Percentiles rank a stretch among this genome's conserved stretches.
phyloP scores from a whole-genome alignment of 257 asterid genomes.

The Gynochthodes officinalis region DNA sequence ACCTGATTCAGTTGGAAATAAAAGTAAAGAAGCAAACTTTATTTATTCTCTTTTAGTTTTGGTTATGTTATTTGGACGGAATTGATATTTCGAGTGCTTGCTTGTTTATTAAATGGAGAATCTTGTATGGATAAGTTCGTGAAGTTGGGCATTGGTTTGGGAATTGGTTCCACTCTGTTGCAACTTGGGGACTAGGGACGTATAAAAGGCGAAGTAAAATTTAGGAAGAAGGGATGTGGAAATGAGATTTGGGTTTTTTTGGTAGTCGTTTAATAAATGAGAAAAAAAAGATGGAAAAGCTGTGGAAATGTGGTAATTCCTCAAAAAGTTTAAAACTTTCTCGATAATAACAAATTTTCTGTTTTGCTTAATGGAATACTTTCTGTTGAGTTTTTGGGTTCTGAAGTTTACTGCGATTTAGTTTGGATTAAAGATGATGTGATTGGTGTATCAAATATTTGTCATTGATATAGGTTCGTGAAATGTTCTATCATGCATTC shows the following conservation, averaged over 20 bases:
- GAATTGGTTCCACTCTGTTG: background rate
- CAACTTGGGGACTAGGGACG: background rate
- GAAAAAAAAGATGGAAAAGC: background rate
- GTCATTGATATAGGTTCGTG: slow-evolving; percentile 58
- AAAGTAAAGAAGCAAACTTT: background rate
- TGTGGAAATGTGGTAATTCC: background rate
- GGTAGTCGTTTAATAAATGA: background rate
- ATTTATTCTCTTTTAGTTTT: background rate
- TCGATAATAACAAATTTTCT: background rate
- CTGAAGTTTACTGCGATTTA: background rate
- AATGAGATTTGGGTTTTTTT: background rate
- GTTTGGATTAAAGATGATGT: background rate
- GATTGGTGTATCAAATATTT: slow-evolving; percentile 1
- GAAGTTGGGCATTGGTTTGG: background rate
- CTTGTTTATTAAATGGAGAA: background rate
- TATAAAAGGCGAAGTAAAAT: background rate
- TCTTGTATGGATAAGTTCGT: background rate
- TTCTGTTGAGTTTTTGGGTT: background rate
- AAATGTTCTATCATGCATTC: slow-evolving; percentile 95
- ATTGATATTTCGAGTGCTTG: background rate
- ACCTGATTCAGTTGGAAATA: background rate
- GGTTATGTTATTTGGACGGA: background rate
- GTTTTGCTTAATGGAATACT: background rate
- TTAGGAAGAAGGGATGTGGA: background rate
- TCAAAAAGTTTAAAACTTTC: background rate